These are phyloP conservation scores for Stenocarpella maydis DNA, from an alignment of 2,329 filamentous ascomycete species.

Conservation along the genomic window DNA sequence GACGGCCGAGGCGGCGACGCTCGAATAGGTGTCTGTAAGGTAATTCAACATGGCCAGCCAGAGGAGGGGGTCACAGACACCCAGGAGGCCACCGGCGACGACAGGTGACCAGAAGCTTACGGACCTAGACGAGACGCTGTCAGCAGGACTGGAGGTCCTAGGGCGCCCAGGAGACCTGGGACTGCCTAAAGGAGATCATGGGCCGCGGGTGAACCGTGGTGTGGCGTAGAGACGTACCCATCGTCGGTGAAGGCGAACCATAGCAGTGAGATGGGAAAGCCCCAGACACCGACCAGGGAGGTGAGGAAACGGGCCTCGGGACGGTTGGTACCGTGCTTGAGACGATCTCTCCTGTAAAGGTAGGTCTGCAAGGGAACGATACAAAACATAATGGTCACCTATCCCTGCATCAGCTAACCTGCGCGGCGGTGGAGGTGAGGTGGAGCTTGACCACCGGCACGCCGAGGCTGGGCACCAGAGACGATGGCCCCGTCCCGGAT, in stretches of 20 bases:
- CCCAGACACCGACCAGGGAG: constrained; percentile 52
- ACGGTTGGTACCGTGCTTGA: constrained; percentile 46
- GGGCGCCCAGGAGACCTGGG: neutral
- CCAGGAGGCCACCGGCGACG: constrained; percentile 49
- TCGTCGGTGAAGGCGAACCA: constrained; percentile 54
- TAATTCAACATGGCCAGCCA: constrained; percentile 55
- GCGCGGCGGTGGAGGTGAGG: too few species aligned
- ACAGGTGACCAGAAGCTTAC: constrained; percentile 51
- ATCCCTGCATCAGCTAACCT: neutral
- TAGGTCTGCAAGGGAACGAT: constrained; percentile 53
- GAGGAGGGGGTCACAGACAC: constrained; percentile 52
- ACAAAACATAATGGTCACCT: constrained; percentile 46
- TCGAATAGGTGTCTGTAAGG: constrained; percentile 52
- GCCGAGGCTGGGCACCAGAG: neutral
- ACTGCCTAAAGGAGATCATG: neutral
- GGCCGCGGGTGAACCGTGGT: neutral
- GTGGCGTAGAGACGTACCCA: constrained; percentile 41
- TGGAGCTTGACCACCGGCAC: too few species aligned
- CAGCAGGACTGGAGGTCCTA: neutral
- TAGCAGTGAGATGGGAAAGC: constrained; percentile 51
- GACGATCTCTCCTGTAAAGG: constrained; percentile 49
- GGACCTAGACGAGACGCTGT: neutral
- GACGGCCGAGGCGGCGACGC: constrained; percentile 50
- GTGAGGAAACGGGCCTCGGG: constrained; percentile 52
- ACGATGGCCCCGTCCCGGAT: neutral